phyloP scores from a whole-genome alignment of 331 rosid genomes.

The Acacia concinna region DNA sequence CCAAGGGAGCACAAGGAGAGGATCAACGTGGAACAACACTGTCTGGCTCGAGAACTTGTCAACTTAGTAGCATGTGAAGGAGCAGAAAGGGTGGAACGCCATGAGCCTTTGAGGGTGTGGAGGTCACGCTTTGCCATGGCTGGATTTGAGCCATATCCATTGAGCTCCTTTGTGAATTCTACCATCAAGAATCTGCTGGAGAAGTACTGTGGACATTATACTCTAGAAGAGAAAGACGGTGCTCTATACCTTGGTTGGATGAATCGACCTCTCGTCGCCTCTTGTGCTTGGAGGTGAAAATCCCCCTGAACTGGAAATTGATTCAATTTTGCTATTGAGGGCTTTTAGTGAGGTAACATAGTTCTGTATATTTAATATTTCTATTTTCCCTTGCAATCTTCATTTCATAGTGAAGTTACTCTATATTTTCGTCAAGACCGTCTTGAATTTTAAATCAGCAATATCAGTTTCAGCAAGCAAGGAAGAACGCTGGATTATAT shows the following conservation, averaged over 20 bases:
- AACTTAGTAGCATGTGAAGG: conserved; percentile 96
- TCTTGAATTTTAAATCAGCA: conserved; percentile 19
- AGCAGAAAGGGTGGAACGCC: conserved; percentile 83
- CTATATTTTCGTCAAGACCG: conserved; percentile 23
- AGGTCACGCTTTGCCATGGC: conserved; percentile 64
- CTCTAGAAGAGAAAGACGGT: conserved; percentile 86
- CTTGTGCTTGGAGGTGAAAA: conserved; percentile 87
- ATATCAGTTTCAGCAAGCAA: conserved; percentile 22
- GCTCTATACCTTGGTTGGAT: conserved; percentile 82
- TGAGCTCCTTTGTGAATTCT: conserved; percentile 71
- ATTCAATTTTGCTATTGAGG: conserved; percentile 34
- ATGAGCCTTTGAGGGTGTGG: conserved; percentile 79
- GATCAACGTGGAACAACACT: conserved; percentile 87
- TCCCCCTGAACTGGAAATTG: neutral
- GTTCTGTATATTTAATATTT: neutral
- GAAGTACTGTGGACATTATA: conserved; percentile 69
- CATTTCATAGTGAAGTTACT: conserved; percentile 28
- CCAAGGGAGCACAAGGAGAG: conserved; percentile 86
- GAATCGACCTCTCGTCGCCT: conserved; percentile 57
- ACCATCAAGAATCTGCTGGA: conserved; percentile 74
- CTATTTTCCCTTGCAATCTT: neutral
- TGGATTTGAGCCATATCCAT: conserved; percentile 71
- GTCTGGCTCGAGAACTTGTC: conserved; percentile 90
- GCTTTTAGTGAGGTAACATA: conserved; percentile 32
- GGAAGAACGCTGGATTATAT: conserved; percentile 5